Conservation (phyloP, 148 eudicot species). For the Drosera capensis region DNA sequence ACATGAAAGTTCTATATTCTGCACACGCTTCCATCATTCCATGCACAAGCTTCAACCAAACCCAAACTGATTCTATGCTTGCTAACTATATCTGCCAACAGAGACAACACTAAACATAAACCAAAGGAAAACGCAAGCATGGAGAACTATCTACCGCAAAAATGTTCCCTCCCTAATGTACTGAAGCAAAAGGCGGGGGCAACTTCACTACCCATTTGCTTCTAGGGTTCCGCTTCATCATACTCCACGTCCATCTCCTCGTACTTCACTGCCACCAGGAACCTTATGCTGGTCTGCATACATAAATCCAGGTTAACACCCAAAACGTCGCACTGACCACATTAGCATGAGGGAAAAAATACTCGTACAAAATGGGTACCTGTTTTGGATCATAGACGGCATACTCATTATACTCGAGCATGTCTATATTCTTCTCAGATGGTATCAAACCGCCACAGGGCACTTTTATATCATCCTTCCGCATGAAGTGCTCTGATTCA, state of each 20-base stretch:
- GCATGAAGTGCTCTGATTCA: constrained; percentile 56
- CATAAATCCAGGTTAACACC: background rate
- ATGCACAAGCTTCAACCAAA: too few species aligned
- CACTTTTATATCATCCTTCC: constrained; percentile 77
- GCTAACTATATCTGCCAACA: too few species aligned
- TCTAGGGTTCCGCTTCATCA: constrained; percentile 13
- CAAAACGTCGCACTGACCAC: too few species aligned
- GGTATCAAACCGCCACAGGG: constrained; percentile 61
- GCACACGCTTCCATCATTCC: too few species aligned
- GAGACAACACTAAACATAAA: too few species aligned
- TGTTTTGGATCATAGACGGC: constrained; percentile 76
- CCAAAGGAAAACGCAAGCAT: too few species aligned
- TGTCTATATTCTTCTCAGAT: constrained; percentile 45
- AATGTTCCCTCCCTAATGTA: too few species aligned
- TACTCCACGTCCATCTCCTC: constrained; percentile 39
- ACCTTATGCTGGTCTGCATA: constrained; percentile 60
- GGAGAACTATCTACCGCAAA: too few species aligned
- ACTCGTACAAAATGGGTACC: too few species aligned
- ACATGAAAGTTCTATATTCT: too few species aligned
- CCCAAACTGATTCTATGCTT: too few species aligned
- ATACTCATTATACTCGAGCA: constrained; percentile 76
- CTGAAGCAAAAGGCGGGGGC: background rate
- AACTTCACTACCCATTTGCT: background rate
- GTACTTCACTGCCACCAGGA: constrained; percentile 71
- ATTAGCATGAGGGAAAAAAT: too few species aligned